Evolutionary conservation across 768 basidiomycete genomes (phyloP).

Genomic region (Chalciporus piperatus): DNA sequence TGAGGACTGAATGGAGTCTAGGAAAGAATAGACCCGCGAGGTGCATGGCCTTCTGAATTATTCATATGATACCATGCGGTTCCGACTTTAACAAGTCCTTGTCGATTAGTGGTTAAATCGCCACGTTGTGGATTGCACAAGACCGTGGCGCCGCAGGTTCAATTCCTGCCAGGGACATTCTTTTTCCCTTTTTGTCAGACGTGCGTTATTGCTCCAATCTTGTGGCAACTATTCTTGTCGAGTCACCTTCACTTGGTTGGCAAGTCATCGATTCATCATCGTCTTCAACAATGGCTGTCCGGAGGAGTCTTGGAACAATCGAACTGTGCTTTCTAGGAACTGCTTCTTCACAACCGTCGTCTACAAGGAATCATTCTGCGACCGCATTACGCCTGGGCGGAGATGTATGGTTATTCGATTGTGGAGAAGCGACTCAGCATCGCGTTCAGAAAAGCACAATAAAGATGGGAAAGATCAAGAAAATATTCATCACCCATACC

Average conservation of each 20-base stretch:
- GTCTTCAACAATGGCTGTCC: slow-evolving; percentile 13
- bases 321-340: slow-evolving; percentile 78
- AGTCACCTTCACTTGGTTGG: too few relatives aligned
- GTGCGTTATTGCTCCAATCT: too few relatives aligned
- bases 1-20: background rate
- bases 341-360: slow-evolving; percentile 77
- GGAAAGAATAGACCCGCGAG: too few relatives aligned
- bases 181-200: slow-evolving; percentile 10
- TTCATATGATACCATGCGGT: background rate
- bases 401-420: slow-evolving; percentile 83
- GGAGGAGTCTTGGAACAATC: slow-evolving; percentile 33
- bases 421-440: slow-evolving; percentile 81
- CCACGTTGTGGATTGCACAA: slow-evolving; percentile 38
- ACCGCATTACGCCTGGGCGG: slow-evolving; percentile 62
- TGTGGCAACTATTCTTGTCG: too few relatives aligned
- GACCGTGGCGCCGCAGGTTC: slow-evolving; percentile 39
- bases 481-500: slow-evolving; percentile 87
- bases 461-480: slow-evolving; percentile 77
- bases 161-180: slow-evolving; percentile 38
- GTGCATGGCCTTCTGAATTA: too few relatives aligned
- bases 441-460: slow-evolving; percentile 68
- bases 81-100: slow-evolving; percentile 23
- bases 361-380: slow-evolving; percentile 75
- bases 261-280: too few relatives aligned
- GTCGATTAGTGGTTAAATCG: slow-evolving; percentile 45